phyloP scores from a whole-genome alignment of 768 basidiomycete species.

The Butyriboletus loyo region DNA sequence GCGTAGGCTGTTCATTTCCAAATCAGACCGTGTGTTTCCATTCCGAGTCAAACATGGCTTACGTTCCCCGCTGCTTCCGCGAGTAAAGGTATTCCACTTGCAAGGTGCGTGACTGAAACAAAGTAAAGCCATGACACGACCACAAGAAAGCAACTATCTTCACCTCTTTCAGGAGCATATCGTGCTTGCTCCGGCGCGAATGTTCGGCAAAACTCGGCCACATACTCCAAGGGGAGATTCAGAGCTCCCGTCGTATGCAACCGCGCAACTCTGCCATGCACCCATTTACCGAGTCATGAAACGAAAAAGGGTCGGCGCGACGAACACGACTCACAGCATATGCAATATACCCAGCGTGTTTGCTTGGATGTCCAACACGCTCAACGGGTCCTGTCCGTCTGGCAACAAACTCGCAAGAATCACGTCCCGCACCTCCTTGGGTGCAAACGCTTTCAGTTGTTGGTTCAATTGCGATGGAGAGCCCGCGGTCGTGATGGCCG shows the following conservation, averaged over 20 bases:
- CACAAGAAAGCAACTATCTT: background rate
- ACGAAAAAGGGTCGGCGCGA: background rate
- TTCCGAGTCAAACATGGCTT: constrained; percentile 20
- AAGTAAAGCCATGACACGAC: constrained; percentile 2
- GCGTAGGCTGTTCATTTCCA: constrained; percentile 34
- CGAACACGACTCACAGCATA: constrained; percentile 56
- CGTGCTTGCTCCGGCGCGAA: constrained; percentile 66
- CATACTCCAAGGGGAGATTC: constrained; percentile 39
- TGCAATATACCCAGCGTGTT: constrained; percentile 68
- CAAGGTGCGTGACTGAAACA: constrained; percentile 58
- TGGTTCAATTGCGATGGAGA: constrained; percentile 40
- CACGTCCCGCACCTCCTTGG: constrained; percentile 57
- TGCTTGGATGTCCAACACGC: constrained; percentile 48
- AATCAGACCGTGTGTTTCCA: constrained; percentile 9
- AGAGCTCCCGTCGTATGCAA: constrained; percentile 39
- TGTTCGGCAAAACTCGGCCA: constrained; percentile 57
- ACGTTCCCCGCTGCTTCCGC: constrained; percentile 53
- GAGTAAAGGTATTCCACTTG: constrained; percentile 55
- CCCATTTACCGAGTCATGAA: background rate
- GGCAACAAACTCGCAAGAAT: constrained; percentile 52
- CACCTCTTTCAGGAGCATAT: constrained; percentile 67
- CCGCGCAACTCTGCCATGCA: constrained; percentile 52
- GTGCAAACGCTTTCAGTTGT: constrained; percentile 43
- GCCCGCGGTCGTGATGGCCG: constrained; percentile 44
- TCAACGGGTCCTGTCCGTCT: constrained; percentile 67